These are phyloP conservation scores for Phytopythium boreale DNA, from an alignment of 352 stramenopile genomes.

Conservation along the genomic window DNA sequence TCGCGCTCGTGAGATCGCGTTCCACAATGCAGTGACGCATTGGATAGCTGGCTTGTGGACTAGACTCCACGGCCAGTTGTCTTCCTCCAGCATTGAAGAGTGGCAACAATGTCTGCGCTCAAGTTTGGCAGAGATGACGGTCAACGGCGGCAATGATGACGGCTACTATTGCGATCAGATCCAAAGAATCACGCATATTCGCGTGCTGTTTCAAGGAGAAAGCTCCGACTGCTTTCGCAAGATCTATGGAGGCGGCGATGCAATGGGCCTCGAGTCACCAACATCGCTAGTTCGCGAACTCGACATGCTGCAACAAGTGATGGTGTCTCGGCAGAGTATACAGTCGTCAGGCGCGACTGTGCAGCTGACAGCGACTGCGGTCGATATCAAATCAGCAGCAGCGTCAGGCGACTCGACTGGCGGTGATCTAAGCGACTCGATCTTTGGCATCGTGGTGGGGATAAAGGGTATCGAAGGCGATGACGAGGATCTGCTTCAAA, in stretches of 20 bases:
- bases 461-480: not conserved
- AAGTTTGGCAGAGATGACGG: not conserved
- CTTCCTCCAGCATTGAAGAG: not conserved
- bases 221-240: not conserved
- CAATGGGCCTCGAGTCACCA: not conserved
- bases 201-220: not conserved
- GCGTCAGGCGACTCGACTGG: not conserved
- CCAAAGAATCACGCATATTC: not conserved
- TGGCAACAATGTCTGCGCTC: not conserved
- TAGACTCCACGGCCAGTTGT: not conserved
- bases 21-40: not conserved
- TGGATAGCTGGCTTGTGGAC: not conserved
- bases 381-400: not conserved
- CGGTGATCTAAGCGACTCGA: no score
- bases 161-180: not conserved
- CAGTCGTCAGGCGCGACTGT: not conserved
- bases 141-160: not conserved
- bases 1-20: not conserved
- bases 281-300: slow-evolving; percentile 5
- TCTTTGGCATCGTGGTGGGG: not conserved
- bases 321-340: not conserved
- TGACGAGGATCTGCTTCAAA: not conserved
- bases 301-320: slow-evolving; percentile 11
- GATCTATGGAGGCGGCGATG: not conserved
- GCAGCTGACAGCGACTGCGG: not conserved